Evolutionary conservation across 1,139 yeast species (phyloP).

Genomic region (Yamadazyma diddensiae): DNA sequence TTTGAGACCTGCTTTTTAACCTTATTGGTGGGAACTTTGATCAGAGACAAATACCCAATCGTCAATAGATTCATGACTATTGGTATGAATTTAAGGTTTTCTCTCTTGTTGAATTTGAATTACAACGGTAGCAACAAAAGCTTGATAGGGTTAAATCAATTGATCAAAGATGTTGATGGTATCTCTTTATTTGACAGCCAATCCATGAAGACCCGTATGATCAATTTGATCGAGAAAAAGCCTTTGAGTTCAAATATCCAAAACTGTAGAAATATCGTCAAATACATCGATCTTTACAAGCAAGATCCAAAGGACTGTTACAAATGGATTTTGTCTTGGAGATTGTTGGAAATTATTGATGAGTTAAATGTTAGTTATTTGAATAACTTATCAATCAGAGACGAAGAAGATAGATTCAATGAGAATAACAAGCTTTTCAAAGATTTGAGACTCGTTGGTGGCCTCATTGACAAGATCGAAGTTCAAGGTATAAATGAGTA

Average conservation of each 20-base stretch:
- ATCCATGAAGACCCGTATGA: slow-evolving; percentile 25
- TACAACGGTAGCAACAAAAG: slow-evolving; percentile 26
- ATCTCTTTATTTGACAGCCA: slow-evolving; percentile 29
- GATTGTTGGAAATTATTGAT: slow-evolving; percentile 35
- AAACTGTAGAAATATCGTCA: slow-evolving; percentile 29
- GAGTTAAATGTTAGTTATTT: slow-evolving; percentile 31
- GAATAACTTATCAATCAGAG: slow-evolving; percentile 13
- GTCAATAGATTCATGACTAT: slow-evolving; percentile 21
- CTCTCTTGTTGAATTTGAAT: slow-evolving; percentile 30
- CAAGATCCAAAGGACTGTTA: slow-evolving; percentile 22
- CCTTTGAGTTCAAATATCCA: slow-evolving; percentile 24
- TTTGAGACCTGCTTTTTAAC: slow-evolving; percentile 38
- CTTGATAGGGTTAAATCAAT: slow-evolving; percentile 22
- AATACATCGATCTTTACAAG: slow-evolving; percentile 30
- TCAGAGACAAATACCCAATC: slow-evolving; percentile 22
- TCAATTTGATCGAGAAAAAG: slow-evolving; percentile 22
- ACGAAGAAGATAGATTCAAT: slow-evolving; percentile 16
- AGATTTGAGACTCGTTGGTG: slow-evolving; percentile 24
- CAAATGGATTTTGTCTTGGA: slow-evolving; percentile 32
- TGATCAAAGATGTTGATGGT: slow-evolving; percentile 35
- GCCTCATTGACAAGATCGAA: slow-evolving; percentile 14
- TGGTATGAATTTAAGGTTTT: slow-evolving; percentile 26
- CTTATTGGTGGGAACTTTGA: slow-evolving; percentile 29
- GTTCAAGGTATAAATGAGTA: slow-evolving; percentile 16
- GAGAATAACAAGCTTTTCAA: slow-evolving; percentile 17